A percentile compares a stretch with the other conserved stretches of the same genome.
These are phyloP conservation scores for Globisporangium lucens DNA, from an alignment of 352 stramenopile species.

Conservation along the genomic window DNA sequence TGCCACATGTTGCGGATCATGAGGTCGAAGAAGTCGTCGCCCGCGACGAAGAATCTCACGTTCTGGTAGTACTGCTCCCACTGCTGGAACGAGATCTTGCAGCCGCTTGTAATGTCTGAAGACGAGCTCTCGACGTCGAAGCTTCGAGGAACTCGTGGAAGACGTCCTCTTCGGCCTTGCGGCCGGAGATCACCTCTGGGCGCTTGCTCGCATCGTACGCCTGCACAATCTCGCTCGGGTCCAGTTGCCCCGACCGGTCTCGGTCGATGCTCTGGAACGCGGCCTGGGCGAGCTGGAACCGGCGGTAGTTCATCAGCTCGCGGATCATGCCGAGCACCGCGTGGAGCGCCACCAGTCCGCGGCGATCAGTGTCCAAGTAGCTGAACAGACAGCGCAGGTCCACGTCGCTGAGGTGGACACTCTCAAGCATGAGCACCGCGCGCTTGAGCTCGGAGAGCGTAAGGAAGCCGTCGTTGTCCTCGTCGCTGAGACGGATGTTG, in stretches of 20 bases:
- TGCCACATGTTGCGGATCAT: conserved; percentile 89
- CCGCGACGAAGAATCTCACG: conserved; percentile 78
- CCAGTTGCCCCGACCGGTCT: conserved; percentile 34
- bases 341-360: conserved; percentile 63
- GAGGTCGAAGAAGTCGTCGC: conserved; percentile 90
- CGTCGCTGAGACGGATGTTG: conserved; percentile 66
- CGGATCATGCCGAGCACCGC: conserved; percentile 83
- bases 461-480: conserved; percentile 59
- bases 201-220: conserved; percentile 65
- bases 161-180: conserved; percentile 47
- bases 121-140: conserved; percentile 42
- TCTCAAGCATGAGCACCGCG: conserved; percentile 36
- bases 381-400: conserved; percentile 75
- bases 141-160: conserved; percentile 80
- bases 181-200: conserved; percentile 68
- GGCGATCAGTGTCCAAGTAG: conserved; percentile 74
- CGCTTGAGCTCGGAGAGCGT: conserved; percentile 79
- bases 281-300: conserved; percentile 61
- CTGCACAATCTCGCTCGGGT: conserved; percentile 62
- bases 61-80: conserved; percentile 89
- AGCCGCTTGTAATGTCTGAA: conserved; percentile 1
- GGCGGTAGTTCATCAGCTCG: conserved; percentile 67
- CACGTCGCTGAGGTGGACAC: conserved; percentile 55
- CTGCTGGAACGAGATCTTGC: conserved; percentile 41
- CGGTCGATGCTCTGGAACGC: conserved; percentile 81